Evolutionary conservation across 2,329 filamentous ascomycete species (phyloP), one percentile per base, ranked within the genome.

Genomic region (Fusarium chuoi): DNA sequence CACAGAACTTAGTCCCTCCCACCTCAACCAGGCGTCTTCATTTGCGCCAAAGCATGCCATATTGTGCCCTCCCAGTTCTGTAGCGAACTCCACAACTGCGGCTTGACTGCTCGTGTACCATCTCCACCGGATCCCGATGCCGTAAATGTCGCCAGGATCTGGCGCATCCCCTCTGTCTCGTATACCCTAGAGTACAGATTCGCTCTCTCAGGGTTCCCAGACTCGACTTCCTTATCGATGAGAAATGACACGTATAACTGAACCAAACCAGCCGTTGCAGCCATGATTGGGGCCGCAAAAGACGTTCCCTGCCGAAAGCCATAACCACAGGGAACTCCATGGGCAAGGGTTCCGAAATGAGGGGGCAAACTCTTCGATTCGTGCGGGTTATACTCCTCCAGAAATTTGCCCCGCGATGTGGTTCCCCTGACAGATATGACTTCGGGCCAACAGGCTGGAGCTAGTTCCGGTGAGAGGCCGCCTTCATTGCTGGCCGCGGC

Each of bases 151-250:
- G 46, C 28, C 5, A 49, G 3, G 7, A 33, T 33, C 22, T 33
- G 14, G 7, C 5, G 28, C 46, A 30, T 33, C 7, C 28, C 28
- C 28, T 30, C 28, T 13, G 46, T 12, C 1, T 30, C 28, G 3
- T 30, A 49, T 0, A 3, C 46, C 3, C 14, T 30, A 3, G 45
- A 30, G 10, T 9, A 17, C 12, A 48, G 26, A 6, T n/a, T 7
- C 4, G 6, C 26, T 6, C 0, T 30, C 0, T 48, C 0, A 8
- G 6, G 1, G n/a, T 30, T 17, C 4, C 45, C 20, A 8, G 0
- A 6, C 6, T n/a, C 2, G 0, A 4, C 7, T 30, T n/a, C 45
- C 3, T 48, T 5, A 2, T 0, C 6, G 0, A 12, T n/a, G 4
- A 30, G 26, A 48, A 0, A n/a, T 3, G 45, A 22, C 20, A 22